Conservation (phyloP, 2,329 filamentous ascomycete genomes). For the Scedosporium boydii region DNA sequence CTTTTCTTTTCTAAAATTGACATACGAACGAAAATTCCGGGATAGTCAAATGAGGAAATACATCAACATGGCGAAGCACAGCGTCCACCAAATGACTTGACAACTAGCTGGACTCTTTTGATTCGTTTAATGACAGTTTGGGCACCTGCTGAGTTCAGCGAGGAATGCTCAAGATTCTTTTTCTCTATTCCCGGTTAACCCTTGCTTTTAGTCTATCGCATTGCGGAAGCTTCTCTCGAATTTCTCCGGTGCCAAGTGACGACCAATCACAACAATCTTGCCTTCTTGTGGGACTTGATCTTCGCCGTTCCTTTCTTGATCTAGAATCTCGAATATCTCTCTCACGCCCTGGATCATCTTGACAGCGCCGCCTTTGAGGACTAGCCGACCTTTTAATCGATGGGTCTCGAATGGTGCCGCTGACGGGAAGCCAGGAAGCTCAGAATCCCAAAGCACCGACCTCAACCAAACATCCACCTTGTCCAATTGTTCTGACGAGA, state of each 20-base stretch:
- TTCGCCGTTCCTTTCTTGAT: slow-evolving; percentile 31
- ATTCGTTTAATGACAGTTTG: too few relatives aligned
- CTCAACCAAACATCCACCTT: slow-evolving; percentile 74
- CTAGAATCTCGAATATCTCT: slow-evolving; percentile 87
- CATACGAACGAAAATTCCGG: too few relatives aligned
- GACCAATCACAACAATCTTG: slow-evolving; percentile 57
- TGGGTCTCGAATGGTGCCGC: slow-evolving; percentile 64
- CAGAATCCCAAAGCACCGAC: slow-evolving; percentile 72
- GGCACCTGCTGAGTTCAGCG: too few relatives aligned
- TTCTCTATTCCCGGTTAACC: background rate
- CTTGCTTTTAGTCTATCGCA: slow-evolving; percentile 14
- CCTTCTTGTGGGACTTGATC: slow-evolving; percentile 25
- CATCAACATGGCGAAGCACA: too few relatives aligned
- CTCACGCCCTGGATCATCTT: slow-evolving; percentile 86
- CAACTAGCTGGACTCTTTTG: too few relatives aligned
- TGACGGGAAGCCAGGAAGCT: slow-evolving; percentile 38
- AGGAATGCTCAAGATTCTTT: background rate
- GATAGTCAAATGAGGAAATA: too few relatives aligned
- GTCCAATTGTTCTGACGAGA: slow-evolving; percentile 48
- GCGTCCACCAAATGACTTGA: too few relatives aligned
- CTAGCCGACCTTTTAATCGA: slow-evolving; percentile 72
- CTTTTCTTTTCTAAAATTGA: too few relatives aligned
- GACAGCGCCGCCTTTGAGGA: slow-evolving; percentile 51
- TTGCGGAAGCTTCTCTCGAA: slow-evolving; percentile 36
- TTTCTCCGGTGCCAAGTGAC: slow-evolving; percentile 39